Conservation (phyloP, 129 eudicot genomes). For the Centella asiatica region DNA sequence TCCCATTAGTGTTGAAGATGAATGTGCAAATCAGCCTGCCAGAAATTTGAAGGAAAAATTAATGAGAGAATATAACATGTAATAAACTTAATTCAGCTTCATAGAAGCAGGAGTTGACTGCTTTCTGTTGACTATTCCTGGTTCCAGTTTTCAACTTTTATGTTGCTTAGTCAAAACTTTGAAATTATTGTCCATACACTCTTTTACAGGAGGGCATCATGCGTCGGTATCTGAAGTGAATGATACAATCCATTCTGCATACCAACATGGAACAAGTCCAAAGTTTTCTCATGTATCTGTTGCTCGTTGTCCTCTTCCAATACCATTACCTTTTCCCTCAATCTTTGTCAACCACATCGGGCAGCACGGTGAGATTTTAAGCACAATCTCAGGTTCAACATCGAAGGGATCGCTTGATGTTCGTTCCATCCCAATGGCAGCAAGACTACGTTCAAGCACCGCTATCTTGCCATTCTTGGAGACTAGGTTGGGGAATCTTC, state of each 20-base stretch:
- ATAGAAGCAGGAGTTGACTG: neutral
- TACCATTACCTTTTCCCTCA: conserved; percentile 85
- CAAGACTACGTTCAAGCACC: conserved; percentile 71
- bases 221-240: conserved; percentile 51
- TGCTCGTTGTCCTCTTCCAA: conserved; percentile 76
- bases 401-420: conserved; percentile 76
- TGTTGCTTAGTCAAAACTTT: neutral
- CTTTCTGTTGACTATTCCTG: neutral
- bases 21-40: too few relatives aligned
- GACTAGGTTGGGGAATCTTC: conserved; percentile 51
- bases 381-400: conserved; percentile 23
- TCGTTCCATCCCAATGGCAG: conserved; percentile 81
- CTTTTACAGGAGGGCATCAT: conserved; percentile 40
- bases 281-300: conserved; percentile 70
- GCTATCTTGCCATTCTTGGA: conserved; percentile 75
- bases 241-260: conserved; percentile 55
- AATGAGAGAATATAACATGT: too few relatives aligned
- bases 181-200: too few relatives aligned
- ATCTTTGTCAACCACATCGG: conserved; percentile 58
- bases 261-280: conserved; percentile 43
- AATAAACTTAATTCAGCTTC: too few relatives aligned
- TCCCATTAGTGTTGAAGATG: too few relatives aligned
- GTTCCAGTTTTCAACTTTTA: conserved; percentile 8
- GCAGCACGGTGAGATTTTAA: conserved; percentile 56
- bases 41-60: too few relatives aligned